Evolutionary conservation across 129 eudicot species (phyloP).

Genomic region (Artemisia argyi): DNA sequence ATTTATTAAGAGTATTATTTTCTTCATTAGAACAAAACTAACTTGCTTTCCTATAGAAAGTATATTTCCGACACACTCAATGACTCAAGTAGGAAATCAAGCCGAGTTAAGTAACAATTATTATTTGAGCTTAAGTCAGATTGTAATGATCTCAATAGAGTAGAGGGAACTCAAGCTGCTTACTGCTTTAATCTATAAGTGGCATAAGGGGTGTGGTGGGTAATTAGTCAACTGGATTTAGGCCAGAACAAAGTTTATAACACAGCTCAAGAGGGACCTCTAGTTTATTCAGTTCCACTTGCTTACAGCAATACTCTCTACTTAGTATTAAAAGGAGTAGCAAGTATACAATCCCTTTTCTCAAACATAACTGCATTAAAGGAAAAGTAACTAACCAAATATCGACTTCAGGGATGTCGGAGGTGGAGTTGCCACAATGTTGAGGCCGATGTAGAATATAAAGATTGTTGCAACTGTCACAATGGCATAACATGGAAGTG

Average conservation of each 20-base stretch:
- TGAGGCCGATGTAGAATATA: constrained; percentile 72
- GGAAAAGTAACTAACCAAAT: constrained; percentile 45
- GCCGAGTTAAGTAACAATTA: background rate
- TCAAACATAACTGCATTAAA: background rate
- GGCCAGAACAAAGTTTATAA: too few relatives aligned
- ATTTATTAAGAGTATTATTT: too few relatives aligned
- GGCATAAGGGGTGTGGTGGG: too few relatives aligned
- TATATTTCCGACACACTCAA: background rate
- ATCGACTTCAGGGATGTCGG: constrained; percentile 66
- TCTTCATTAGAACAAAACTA: too few relatives aligned
- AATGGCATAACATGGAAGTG: constrained; percentile 68
- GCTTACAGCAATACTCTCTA: background rate
- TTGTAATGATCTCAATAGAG: background rate
- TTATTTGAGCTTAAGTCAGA: background rate
- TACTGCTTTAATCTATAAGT: background rate
- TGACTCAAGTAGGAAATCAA: background rate
- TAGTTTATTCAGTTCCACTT: background rate
- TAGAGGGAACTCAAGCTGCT: background rate
- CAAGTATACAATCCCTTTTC: background rate
- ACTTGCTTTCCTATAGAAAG: too few relatives aligned
- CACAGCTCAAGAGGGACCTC: too few relatives aligned
- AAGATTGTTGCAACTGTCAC: constrained; percentile 57
- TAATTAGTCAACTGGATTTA: too few relatives aligned
- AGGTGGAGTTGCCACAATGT: constrained; percentile 85
- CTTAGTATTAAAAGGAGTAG: background rate